Base-by-base conservation (phyloP, 2,329 filamentous ascomycete genomes). In the Colletotrichum sp. region DNA sequence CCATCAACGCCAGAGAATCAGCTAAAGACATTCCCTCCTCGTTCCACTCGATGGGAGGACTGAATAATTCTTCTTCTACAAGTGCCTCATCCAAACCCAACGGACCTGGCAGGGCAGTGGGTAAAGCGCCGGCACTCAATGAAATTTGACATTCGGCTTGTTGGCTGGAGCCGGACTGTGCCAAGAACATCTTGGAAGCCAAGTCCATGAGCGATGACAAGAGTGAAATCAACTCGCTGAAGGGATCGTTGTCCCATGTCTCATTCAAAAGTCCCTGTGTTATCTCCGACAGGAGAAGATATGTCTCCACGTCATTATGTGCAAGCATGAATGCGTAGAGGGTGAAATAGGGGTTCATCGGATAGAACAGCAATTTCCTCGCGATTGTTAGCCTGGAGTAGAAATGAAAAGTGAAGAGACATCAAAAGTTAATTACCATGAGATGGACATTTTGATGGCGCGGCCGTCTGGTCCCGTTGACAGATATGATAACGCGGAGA, bases 141-240 rank as follows among this genome's bases (percentile, higher is more conserved):
- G 32, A 13, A 13, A 6, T 1, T 15, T 39, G 36, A 16, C 1
- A 18, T 39, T 39, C 0, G 8, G 36, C 1, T 39, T 5, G 4
- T 5, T 39, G 5, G 1, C 8, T 39, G 16, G 1, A 1, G 3
- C 36, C 16, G 8, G 16, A 9, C 5, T 9, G 8, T 5, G 0
- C 16, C 2, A 5, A 9, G 36, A 39, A 10, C 16, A 39, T 39
- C 0, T 3, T 18, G 16, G 36, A 39, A 39, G 16, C 8, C 16
- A 39, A 39, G 36, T 0, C 8, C 8, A 18, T 18, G 2, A 39
- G 36, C 36, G 15, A 18, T 18, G 36, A 39, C 0, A 39, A 39
- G 2, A 39, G 36, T 0, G 2, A 9, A 18, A 39, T 39, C 1
- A 39, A 10, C 0, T 39, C 36, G 36, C 0, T 18, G 16, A 39